phyloP scores from a whole-genome alignment of 306 rosid species.

The Luffa aegyptiaca region DNA sequence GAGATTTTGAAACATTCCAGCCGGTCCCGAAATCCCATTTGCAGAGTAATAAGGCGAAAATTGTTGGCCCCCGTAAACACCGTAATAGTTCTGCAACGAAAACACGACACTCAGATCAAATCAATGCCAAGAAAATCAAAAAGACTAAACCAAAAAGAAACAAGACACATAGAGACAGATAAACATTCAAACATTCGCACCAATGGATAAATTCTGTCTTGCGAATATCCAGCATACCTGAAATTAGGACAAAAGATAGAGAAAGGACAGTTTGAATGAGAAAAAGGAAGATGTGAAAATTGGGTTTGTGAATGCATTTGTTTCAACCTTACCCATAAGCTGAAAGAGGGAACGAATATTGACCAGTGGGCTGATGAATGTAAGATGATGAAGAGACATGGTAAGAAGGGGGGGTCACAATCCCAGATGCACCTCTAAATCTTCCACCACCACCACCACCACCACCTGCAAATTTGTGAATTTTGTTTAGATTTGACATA shows the following conservation, averaged over 20 bases:
- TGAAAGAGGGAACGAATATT: slow-evolving; percentile 73
- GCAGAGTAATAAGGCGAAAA: slow-evolving; percentile 55
- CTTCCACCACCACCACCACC: slow-evolving; percentile 20
- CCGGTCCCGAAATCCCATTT: slow-evolving; percentile 42
- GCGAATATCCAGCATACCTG: slow-evolving; percentile 81
- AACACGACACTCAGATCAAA: background rate
- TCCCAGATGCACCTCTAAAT: slow-evolving; percentile 49
- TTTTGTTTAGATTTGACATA: background rate
- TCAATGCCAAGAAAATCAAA: background rate
- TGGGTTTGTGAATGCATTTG: background rate
- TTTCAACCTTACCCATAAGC: slow-evolving; percentile 47
- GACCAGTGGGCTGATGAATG: slow-evolving; percentile 57
- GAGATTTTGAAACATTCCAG: slow-evolving; percentile 44
- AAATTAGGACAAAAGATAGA: slow-evolving; percentile 6
- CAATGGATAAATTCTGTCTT: slow-evolving; percentile 57
- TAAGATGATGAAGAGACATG: slow-evolving; percentile 60
- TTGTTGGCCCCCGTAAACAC: slow-evolving; percentile 82
- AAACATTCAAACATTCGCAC: slow-evolving; percentile 24
- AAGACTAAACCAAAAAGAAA: background rate
- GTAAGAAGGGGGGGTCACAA: slow-evolving; percentile 49
- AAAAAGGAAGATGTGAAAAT: background rate
- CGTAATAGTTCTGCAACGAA: slow-evolving; percentile 48
- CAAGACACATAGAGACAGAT: background rate
- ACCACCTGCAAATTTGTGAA: slow-evolving; percentile 22
- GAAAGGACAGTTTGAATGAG: background rate